Evolutionary conservation across 2,329 filamentous ascomycete genomes (phyloP), one percentile per base, ranked within the genome.

Genomic region (Curvularia lunata): DNA sequence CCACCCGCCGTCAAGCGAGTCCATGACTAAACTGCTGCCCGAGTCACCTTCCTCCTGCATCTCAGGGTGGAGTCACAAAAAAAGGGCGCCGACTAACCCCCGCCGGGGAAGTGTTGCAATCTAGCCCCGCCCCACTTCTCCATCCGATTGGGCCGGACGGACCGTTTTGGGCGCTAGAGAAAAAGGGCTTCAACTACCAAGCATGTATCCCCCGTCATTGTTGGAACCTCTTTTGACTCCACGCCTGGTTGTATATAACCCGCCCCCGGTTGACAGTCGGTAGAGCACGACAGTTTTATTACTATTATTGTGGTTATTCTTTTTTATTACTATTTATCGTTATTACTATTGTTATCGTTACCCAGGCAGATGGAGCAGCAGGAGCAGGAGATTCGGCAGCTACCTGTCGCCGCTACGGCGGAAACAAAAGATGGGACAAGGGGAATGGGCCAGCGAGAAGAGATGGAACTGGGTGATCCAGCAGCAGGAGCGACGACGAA

Each of bases 401-500:
- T 28, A 40, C 34, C 47, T 30, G 6, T 9, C 8, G 10, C 6
- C 5, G 16, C 16, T 4, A 18, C 8, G 3, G 21, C 43, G 3
- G 18, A 30, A n/a, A 38, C 3, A 19, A 38, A 48, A 32, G 23
- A 54, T 4, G 51, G n/a, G n/a, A 30, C 7, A 32, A 4, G 7
- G 45, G 34, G n/a, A 8, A 9, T 10, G 6, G 47, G n/a, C 5
- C 34, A 49, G 16, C 27, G 16, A 40, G 21, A 38, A 6, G 51
- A 27, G 34, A 30, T 45, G 41, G 48, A 38, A 28, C 42, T 2
- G 18, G 56, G 54, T 2, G 2, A 55, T n/a, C 50, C 51, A 9
- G 27, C 58, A 42, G 59, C 32, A 18, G 55, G 42, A 18, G 59
- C 65, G 50, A 62, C 23, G 3, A 66, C 47, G 23, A 56, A 54